Base-by-base conservation (phyloP, 139 green algal genomes). In the Axilococcus clingmanii region DNA sequence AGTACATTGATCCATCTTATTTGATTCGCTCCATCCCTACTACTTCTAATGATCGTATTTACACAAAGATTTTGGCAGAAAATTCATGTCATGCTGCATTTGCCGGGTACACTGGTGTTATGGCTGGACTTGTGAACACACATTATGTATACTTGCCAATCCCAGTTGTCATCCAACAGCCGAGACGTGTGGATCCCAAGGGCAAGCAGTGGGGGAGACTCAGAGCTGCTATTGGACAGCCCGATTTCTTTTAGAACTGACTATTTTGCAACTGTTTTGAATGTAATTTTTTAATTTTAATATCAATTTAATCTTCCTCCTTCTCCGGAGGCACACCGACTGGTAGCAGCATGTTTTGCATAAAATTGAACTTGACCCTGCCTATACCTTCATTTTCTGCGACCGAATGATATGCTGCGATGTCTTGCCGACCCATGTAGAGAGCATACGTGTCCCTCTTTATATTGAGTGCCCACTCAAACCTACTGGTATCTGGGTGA, bases 381-480 rank as follows among this genome's bases (percentile, higher is more conserved):
- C 89, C 92, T n/a, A 94, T 83, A 23, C 78, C 86, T 68, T 98
- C 89, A 64, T 97, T 96, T 72, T 97, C 80, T 22, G 86, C 91
- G 6, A 94, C 59, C 1, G 87, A 78, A 48, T 95, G 92, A 74
- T 98, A 98, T 0, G 69, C 45, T 4, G 94, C 44, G 62, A 96
- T 77, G 24, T 78, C 65, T 52, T 93, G 79, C 50, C 96, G 85
- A 5, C 91, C 92, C 1, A 97, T 68, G 59, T 95, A 94, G 2
- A 78, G 93, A 1, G 92, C 87, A 50, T 94, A 94, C 59, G 83
- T 96, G 74, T 99, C 92, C 1, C 92, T 63, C 56, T 98, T 90
- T 11, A 97, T 89, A 71, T 96, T 98, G 5, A 97, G 57, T 4
- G 81, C 76, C 92, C 92, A 99, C 75, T 98, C 91, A 46, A 94